Base-by-base conservation (phyloP, 305 asterid species). In the Salvia sclarea region DNA sequence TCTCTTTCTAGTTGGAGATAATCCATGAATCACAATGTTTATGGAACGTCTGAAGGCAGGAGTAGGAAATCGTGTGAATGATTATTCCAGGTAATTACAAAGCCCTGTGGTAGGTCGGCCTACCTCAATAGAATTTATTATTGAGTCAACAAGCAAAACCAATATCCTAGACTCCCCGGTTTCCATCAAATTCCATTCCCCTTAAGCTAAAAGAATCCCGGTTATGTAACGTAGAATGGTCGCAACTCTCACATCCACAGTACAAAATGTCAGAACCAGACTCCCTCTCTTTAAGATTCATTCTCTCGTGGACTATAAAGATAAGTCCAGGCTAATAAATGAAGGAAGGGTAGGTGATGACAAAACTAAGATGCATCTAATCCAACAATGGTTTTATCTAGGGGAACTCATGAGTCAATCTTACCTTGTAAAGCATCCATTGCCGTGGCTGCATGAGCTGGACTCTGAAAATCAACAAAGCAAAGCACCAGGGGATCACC, bases 401-500 rank as follows among this genome's bases (percentile, higher is more conserved):
- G 24, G 41, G 65, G 43, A 60, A 52, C 38, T 38, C 14, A 62
- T 13, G 59, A 24, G 73, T 7, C n/a, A 64, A 72, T 21, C 69
- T 53, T 64, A 86, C 96, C 93, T 84, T 88, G 89, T 61, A 86
- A 77, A 53, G 89, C 84, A 50, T 78, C 86, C 92, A 83, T 78
- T 2, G 89, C 96, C 14, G 84, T 78, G 33, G 91, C 96, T 18
- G 96, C 96, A 81, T 83, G 86, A 60, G 86, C 84, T 74, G 91
- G 89, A 78, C 86, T 86, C 66, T 37, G 64, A 77, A 86, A 88
- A 74, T 88, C 92, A 69, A 84, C 90, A 24, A 88, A 86, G 79
- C 93, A 86, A 49, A 86, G 79, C 53, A 85, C 83, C 70, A 85
- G 56, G 6, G 84, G 86, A 14, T 83, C 83, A 24, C 84, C 91